Conservation (phyloP, 345 rosid genomes). For the Kernera saxatilis region DNA sequence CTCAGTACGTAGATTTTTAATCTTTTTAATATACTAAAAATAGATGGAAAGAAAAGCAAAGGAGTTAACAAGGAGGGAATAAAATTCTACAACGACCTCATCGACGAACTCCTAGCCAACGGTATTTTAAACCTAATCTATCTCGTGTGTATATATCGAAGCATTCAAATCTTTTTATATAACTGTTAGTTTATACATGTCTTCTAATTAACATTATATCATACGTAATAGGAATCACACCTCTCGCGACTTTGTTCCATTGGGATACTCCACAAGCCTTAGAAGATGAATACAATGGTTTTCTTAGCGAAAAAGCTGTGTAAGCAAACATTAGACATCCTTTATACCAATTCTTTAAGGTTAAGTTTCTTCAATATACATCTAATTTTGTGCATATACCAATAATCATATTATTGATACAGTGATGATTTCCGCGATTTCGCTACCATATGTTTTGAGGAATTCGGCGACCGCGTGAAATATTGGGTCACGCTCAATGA, state of each 20-base stretch:
- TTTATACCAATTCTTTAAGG: background rate
- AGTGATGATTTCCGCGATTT: constrained; percentile 42
- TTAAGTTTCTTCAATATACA: background rate
- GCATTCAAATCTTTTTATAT: background rate
- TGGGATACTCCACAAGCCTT: constrained; percentile 49
- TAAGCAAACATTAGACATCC: constrained; percentile 17
- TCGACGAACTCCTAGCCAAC: constrained; percentile 37
- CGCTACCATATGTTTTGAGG: constrained; percentile 32
- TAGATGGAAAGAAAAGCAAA: constrained; percentile 20
- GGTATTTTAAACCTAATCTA: background rate
- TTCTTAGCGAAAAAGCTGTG: constrained; percentile 32
- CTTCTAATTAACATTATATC: background rate
- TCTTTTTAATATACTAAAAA: background rate
- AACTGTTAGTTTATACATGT: background rate
- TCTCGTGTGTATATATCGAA: background rate
- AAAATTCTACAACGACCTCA: constrained; percentile 37
- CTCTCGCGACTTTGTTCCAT: constrained; percentile 43
- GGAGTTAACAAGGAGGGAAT: constrained; percentile 40
- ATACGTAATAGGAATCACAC: constrained; percentile 31
- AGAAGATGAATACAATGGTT: constrained; percentile 43
- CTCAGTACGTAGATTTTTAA: background rate
- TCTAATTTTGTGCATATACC: background rate
- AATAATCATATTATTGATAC: background rate
- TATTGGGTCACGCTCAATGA: constrained; percentile 46
- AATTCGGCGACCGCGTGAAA: constrained; percentile 46